A percentile compares a stretch with the other conserved stretches of the same genome.
These are phyloP conservation scores for Penicillium bialowiezense DNA, from an alignment of 495 filamentous ascomycete species.

Conservation along the genomic window DNA sequence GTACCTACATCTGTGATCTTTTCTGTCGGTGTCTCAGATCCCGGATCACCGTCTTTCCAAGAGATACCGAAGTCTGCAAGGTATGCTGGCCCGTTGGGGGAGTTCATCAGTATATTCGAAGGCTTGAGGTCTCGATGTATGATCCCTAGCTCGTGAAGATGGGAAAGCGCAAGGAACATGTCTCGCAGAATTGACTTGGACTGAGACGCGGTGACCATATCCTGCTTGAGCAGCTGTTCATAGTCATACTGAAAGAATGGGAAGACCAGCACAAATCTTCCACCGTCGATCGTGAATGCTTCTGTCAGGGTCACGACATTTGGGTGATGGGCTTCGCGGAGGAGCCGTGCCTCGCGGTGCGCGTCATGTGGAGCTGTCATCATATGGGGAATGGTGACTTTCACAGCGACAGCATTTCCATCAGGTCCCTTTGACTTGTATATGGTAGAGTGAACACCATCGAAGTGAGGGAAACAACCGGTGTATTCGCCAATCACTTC, in stretches of 20 bases:
- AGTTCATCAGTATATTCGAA: constrained; percentile 75
- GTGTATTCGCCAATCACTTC: constrained; percentile 67
- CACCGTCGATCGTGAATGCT: constrained; percentile 69
- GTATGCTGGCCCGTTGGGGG: constrained; percentile 64
- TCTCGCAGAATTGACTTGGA: constrained; percentile 54
- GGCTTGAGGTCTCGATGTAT: constrained; percentile 96
- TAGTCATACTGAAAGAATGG: constrained; percentile 78
- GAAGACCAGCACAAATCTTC: constrained; percentile 72
- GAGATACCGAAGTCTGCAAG: constrained; percentile 91
- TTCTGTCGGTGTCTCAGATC: constrained; percentile 57
- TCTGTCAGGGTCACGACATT: constrained; percentile 65
- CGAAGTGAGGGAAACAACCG: constrained; percentile 65
- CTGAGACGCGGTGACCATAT: constrained; percentile 41
- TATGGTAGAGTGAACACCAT: constrained; percentile 80
- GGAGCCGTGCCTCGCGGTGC: constrained; percentile 70
- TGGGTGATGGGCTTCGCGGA: constrained; percentile 47
- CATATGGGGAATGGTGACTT: constrained; percentile 74
- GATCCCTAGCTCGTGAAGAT: constrained; percentile 70
- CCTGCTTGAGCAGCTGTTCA: constrained; percentile 53
- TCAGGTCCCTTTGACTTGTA: constrained; percentile 55
- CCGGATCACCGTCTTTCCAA: constrained; percentile 63
- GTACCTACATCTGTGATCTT: constrained; percentile 95
- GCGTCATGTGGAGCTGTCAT: constrained; percentile 79
- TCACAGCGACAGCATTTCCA: constrained; percentile 65
- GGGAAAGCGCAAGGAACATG: constrained; percentile 68